Evolutionary conservation across 441 rosid genomes (phyloP), one percentile per base, ranked within the genome.

Genomic region (Euphorbia schlechtendalii): DNA sequence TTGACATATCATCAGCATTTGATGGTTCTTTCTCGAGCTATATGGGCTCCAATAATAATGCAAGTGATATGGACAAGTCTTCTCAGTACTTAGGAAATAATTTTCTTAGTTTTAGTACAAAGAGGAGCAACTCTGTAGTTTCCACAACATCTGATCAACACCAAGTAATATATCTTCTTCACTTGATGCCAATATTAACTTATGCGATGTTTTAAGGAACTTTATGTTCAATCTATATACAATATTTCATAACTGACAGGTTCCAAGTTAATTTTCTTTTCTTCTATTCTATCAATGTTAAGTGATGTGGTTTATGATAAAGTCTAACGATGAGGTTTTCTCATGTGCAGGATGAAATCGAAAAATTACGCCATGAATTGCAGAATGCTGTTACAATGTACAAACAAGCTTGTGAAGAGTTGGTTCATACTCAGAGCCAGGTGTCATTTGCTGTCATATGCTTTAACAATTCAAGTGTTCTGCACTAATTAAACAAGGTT

Each of bases 341-440:
- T 49, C 64, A 77, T 77, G 82, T 76, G 61, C 74, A 74, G 68
- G 71, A 75, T 68, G 93, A 87, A 82, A 75, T 92, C 28, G 92
- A 84, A 59, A 74, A 73, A 75, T 77, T 92, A 61, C 81, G 82
- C 74, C 77, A 57, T 72, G 92, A 89, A 74, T 77, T 89, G 67
- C 87, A 74, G 68, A 73, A 63, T 73, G 83, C 96, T 10, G 65
- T 84, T 65, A 62, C 79, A 53, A 80, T 86, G 98, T 89, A 89
- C 71, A 77, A 81, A 69, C 68, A 74, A 66, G 86, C 89, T 72
- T 83, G 96, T 58, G 90, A 81, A 76, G 91, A 89, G 77, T 83
- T 92, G 48, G 84, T 89, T 25, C 83, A 78, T 69, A 75, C 86
- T 63, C 93, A 86, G 70, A 85, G 77, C 63, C 78, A 92, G 92